phyloP scores from a whole-genome alignment of 306 rosid species.

The Dalbergia oliveri region DNA sequence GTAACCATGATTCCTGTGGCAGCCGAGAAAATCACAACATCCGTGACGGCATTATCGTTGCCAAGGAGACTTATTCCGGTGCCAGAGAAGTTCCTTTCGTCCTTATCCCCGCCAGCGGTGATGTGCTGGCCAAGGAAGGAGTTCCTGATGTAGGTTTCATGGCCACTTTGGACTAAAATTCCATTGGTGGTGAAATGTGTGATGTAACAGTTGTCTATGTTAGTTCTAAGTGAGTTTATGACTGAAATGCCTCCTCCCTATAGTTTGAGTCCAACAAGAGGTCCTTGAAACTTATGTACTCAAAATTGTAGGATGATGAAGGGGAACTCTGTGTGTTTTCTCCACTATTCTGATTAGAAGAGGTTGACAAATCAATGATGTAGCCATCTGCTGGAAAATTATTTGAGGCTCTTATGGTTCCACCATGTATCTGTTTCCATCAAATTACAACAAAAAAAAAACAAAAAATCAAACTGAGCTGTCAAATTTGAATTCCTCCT shows the following conservation, averaged over 20 bases:
- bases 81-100: constrained; percentile 77
- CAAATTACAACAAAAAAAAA: neutral
- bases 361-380: constrained; percentile 73
- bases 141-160: constrained; percentile 85
- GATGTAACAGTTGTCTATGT: constrained; percentile 88
- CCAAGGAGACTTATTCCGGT: constrained; percentile 75
- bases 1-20: constrained; percentile 67
- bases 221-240: constrained; percentile 77
- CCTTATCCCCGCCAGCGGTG: constrained; percentile 76
- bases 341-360: constrained; percentile 40
- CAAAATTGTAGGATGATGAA: constrained; percentile 76
- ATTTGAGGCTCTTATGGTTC: constrained; percentile 76
- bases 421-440: constrained; percentile 81
- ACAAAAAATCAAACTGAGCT: constrained; percentile 18
- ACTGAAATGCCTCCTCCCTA: constrained; percentile 84
- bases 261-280: constrained; percentile 79
- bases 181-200: constrained; percentile 86
- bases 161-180: constrained; percentile 75
- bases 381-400: constrained; percentile 68
- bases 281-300: constrained; percentile 75
- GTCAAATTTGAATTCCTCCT: constrained; percentile 6
- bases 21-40: constrained; percentile 89
- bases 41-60: constrained; percentile 85
- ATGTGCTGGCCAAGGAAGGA: constrained; percentile 92
- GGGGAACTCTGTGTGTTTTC: constrained; percentile 42